These are phyloP conservation scores for Phytophthora hybrid DNA, from an alignment of 352 stramenopile species.

Conservation along the genomic window DNA sequence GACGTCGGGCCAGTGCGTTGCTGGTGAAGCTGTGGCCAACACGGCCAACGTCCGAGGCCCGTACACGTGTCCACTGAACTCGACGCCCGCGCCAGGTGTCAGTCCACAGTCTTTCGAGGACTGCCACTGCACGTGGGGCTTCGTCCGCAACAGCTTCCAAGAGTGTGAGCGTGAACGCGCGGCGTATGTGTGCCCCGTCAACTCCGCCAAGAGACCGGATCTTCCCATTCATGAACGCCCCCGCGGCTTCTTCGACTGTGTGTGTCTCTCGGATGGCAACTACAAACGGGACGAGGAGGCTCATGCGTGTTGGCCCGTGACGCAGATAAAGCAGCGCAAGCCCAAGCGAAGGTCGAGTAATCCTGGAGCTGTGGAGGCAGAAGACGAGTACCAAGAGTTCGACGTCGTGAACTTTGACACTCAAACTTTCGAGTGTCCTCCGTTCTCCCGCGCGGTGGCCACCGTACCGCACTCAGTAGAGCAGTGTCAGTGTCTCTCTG, in stretches of 20 bases:
- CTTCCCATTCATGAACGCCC: constrained; percentile 51
- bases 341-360: constrained; percentile 30
- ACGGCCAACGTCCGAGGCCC: constrained; percentile 1
- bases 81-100: constrained; percentile 42
- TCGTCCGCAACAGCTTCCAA: constrained; percentile 52
- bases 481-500: constrained; percentile 80
- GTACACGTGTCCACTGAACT: constrained; percentile 52
- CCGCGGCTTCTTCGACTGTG: constrained; percentile 79
- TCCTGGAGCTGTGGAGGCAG: constrained; percentile 20
- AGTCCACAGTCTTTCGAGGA: constrained; percentile 63
- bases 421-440: constrained; percentile 58
- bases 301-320: constrained; percentile 54
- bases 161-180: constrained; percentile 65
- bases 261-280: constrained; percentile 54
- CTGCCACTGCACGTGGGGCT: constrained; percentile 82
- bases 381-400: constrained; percentile 35
- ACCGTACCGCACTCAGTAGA: constrained; percentile 67
- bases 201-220: constrained; percentile 57
- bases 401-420: constrained; percentile 32
- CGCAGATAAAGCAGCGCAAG: constrained; percentile 29
- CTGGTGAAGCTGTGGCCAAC: constrained; percentile 6
- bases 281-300: constrained; percentile 68
- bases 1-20: constrained; percentile 73
- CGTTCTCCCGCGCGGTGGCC: constrained; percentile 65
- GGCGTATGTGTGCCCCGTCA: constrained; percentile 67